Percentiles rank a stretch among this genome's conserved stretches.
phyloP scores from a whole-genome alignment of 352 stramenopile species.

The Phytophthora multivora region DNA sequence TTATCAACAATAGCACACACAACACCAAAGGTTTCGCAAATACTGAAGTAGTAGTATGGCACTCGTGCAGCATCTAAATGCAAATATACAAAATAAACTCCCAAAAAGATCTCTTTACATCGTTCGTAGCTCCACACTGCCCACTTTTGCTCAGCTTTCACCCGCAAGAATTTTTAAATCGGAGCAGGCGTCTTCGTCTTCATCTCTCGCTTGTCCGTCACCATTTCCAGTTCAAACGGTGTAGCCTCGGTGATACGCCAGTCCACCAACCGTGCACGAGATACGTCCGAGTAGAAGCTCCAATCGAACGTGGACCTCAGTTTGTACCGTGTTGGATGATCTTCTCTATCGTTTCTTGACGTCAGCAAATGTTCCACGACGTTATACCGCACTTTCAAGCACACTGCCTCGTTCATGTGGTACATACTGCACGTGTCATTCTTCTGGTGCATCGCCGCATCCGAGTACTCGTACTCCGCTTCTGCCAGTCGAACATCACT shows the following conservation, averaged over 20 bases:
- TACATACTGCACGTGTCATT: constrained; percentile 41
- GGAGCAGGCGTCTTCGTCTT: constrained; percentile 6
- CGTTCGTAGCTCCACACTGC: not conserved
- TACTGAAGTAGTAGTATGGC: no score
- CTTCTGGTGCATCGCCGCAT: constrained; percentile 22
- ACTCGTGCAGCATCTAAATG: not conserved
- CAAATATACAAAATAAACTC: not conserved
- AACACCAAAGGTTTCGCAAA: no score
- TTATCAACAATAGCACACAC: no score
- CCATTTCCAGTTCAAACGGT: constrained; percentile 32
- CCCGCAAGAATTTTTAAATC: not conserved
- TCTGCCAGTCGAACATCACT: constrained; percentile 28
- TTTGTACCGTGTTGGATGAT: constrained; percentile 17
- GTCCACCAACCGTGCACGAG: constrained; percentile 38
- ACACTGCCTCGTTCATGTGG: constrained; percentile 45
- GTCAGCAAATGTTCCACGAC: constrained; percentile 39
- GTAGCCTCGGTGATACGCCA: constrained; percentile 43
- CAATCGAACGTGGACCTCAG: constrained; percentile 44
- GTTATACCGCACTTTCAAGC: constrained; percentile 42
- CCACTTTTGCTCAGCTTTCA: not conserved
- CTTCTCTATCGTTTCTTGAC: constrained; percentile 12
- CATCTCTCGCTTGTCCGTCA: constrained; percentile 3
- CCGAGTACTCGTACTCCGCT: constrained; percentile 42
- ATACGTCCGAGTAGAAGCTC: constrained; percentile 54
- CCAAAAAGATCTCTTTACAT: no score